Evolutionary conservation across 805 yeast genomes (phyloP).

Genomic region (Cyberlindnera mrakii): DNA sequence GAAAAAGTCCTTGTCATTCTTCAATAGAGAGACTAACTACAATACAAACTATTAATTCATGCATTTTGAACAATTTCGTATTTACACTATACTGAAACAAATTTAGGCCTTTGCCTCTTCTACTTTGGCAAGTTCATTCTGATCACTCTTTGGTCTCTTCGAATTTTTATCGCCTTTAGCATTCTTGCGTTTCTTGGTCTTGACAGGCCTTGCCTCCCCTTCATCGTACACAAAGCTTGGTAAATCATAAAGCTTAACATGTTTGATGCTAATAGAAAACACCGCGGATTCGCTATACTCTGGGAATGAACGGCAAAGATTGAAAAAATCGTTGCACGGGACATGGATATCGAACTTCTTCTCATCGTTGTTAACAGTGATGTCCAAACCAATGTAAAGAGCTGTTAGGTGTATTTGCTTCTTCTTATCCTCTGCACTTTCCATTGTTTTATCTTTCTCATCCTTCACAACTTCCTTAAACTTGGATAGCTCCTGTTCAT

Average conservation of each 20-base stretch:
- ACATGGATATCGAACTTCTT: slow-evolving; percentile 75
- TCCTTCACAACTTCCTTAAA: slow-evolving; percentile 29
- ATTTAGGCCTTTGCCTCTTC: slow-evolving; percentile 1
- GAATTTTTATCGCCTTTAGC: slow-evolving; percentile 21
- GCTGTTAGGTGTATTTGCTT: slow-evolving; percentile 58
- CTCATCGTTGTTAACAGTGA: slow-evolving; percentile 33
- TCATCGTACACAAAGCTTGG: slow-evolving; percentile 80
- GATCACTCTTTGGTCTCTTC: slow-evolving; percentile 30
- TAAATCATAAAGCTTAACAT: slow-evolving; percentile 70
- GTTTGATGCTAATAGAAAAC: slow-evolving; percentile 56
- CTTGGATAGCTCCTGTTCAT: slow-evolving; percentile 38
- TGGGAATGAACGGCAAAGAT: slow-evolving; percentile 68
- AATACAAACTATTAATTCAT: background rate
- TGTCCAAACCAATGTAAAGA: slow-evolving; percentile 71
- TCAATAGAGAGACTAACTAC: background rate
- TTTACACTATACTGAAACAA: background rate
- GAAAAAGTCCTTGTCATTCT: slow-evolving; percentile 68
- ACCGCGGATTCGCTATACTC: slow-evolving; percentile 55
- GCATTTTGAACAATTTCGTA: background rate
- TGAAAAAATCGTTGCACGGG: slow-evolving; percentile 87
- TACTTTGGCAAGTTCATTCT: slow-evolving; percentile 19
- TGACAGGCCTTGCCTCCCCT: slow-evolving; percentile 71
- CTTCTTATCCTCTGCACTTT: slow-evolving; percentile 17
- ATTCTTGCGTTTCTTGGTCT: slow-evolving; percentile 49
- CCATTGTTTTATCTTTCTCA: slow-evolving; percentile 27